These are phyloP conservation scores for Termitomyces sp. DNA, from an alignment of 768 basidiomycete genomes.

Conservation along the genomic window DNA sequence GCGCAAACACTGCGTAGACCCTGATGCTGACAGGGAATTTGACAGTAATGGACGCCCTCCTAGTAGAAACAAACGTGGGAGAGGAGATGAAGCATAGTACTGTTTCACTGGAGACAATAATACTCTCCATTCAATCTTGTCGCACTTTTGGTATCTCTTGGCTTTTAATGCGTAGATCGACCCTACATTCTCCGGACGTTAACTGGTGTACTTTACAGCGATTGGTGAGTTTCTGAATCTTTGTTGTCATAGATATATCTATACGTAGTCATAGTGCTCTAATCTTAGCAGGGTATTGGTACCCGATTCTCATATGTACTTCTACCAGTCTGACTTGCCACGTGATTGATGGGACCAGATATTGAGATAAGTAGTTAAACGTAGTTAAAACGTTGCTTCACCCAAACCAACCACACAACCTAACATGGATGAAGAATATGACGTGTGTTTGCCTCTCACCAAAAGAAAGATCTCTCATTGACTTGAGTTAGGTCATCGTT, in stretches of 20 bases:
- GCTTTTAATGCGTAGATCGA: slow-evolving; percentile 3
- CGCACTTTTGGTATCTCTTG: slow-evolving; percentile 2
- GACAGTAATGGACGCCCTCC: slow-evolving; percentile 8
- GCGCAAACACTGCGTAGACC: slow-evolving; percentile 28
- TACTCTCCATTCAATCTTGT: not conserved
- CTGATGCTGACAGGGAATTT: slow-evolving; percentile 16
- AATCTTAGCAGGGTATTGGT: not conserved
- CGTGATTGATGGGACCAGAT: slow-evolving; percentile 18
- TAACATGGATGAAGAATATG: slow-evolving; percentile 98
- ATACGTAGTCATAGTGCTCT: not conserved
- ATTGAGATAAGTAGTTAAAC: slow-evolving; percentile 1
- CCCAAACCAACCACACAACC: slow-evolving; percentile 19
- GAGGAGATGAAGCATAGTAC: slow-evolving; percentile 11
- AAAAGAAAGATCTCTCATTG: slow-evolving; percentile 10
- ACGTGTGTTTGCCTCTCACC: slow-evolving; percentile 43
- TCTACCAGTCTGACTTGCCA: slow-evolving; percentile 1
- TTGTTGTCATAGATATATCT: slow-evolving; percentile 10
- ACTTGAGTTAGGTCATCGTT: slow-evolving; percentile 62
- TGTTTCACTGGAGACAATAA: not conserved
- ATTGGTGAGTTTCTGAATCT: slow-evolving; percentile 3
- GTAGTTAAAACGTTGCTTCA: not conserved
- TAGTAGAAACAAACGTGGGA: slow-evolving; percentile 19
- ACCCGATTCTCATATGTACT: not conserved
- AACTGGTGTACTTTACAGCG: not conserved
- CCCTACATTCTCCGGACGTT: not conserved